Percentiles rank a stretch among this genome's conserved stretches.
Evolutionary conservation across 2,329 filamentous ascomycete genomes (phyloP).

Genomic region (Aspergillus novoparasiticus): DNA sequence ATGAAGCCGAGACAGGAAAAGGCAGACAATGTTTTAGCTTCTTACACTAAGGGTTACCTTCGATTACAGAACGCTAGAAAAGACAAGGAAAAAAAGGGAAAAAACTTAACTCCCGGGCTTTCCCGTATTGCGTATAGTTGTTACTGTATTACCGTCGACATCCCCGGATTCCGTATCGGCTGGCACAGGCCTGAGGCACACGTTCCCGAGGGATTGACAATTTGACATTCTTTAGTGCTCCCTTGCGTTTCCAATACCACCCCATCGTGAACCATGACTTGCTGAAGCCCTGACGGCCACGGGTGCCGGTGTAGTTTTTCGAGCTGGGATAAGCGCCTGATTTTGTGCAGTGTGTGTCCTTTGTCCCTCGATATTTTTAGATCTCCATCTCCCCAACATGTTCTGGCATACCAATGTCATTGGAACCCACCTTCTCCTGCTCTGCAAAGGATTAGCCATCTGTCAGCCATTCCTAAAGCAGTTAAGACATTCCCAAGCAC

Average conservation of each 20-base stretch:
- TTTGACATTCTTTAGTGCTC: background rate
- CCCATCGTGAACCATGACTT: background rate
- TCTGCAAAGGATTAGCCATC: too few species aligned
- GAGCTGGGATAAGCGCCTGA: background rate
- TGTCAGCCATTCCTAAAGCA: too few species aligned
- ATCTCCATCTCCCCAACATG: background rate
- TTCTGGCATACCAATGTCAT: background rate
- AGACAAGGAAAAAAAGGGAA: conserved; percentile 11
- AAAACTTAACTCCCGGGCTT: conserved; percentile 41
- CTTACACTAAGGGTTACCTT: conserved; percentile 10
- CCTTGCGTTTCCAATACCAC: background rate
- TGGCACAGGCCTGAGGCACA: conserved; percentile 23
- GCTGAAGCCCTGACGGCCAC: background rate
- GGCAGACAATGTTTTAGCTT: background rate
- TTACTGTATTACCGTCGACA: conserved; percentile 4
- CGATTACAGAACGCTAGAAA: conserved; percentile 24
- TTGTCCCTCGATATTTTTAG: background rate
- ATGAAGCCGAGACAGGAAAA: conserved; percentile 19
- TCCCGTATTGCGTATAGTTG: conserved; percentile 44
- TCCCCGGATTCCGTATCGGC: conserved; percentile 22
- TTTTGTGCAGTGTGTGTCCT: background rate
- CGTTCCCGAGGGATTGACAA: conserved; percentile 12
- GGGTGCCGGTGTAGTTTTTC: background rate
- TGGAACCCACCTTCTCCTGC: too few species aligned
- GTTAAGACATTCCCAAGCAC: too few species aligned